phyloP scores from a whole-genome alignment of 2,329 filamentous ascomycete species.

The Penicillium palitans region DNA sequence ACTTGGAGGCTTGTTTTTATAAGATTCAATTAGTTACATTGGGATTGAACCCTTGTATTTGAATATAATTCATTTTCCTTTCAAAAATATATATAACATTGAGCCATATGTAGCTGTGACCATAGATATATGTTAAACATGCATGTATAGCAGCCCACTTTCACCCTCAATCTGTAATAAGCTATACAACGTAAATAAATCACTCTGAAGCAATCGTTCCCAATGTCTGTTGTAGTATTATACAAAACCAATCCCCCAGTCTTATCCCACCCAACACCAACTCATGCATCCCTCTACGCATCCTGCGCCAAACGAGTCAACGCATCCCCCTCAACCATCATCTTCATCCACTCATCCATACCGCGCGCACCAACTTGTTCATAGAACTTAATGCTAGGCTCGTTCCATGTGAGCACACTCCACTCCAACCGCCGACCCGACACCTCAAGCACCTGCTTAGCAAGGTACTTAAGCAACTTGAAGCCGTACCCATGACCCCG shows the following conservation, averaged over 20 bases:
- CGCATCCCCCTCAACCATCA: constrained; percentile 51
- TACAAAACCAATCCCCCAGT: background rate
- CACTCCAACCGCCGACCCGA: constrained; percentile 79
- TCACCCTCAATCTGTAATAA: background rate
- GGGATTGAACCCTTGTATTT: background rate
- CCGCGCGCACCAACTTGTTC: constrained; percentile 47
- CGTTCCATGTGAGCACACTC: constrained; percentile 90
- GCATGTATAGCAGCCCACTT: background rate
- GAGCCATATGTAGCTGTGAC: background rate
- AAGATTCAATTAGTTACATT: background rate
- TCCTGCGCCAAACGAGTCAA: constrained; percentile 44
- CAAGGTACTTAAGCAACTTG: constrained; percentile 70
- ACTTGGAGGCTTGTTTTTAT: background rate
- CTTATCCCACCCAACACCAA: background rate
- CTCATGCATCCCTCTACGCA: background rate
- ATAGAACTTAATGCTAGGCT: constrained; percentile 87
- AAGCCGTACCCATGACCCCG: constrained; percentile 79
- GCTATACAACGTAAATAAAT: background rate
- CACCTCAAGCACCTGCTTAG: constrained; percentile 73
- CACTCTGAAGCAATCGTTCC: background rate
- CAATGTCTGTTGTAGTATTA: background rate
- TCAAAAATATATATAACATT: background rate
- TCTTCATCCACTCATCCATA: constrained; percentile 53
- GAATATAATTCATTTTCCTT: background rate
- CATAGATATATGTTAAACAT: background rate